Base-by-base conservation (phyloP, 495 filamentous ascomycete species). In the Neurospora pannonica region DNA sequence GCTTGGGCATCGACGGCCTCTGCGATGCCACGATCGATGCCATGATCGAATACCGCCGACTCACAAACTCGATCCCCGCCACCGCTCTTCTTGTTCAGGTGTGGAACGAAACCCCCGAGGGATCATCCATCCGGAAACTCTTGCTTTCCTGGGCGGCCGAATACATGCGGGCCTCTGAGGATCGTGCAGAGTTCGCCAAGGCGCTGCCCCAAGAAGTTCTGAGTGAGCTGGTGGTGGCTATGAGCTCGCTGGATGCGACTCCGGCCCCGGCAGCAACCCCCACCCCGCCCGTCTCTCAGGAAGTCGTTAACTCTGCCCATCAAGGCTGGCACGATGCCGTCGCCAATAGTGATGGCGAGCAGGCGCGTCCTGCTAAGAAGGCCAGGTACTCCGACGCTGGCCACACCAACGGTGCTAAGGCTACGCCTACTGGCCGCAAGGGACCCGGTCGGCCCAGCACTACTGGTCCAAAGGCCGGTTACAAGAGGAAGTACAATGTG, bases 71-170 rank as follows among this genome's bases (percentile, higher is more conserved):
- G 43, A 88, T 88, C 39, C 87, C 87, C 9, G 84, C 86, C 10
- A 86, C 87, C 0, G 83, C 85, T 7, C 82, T 88, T 2, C 81
- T 89, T 11, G 84, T 88, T 0, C 83, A 87, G 72, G 87, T 86
- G 34, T 89, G 87, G 87, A 82, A 84, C 37, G 86, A 88, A 70
- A 87, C 86, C 5, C 86, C 87, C 0, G 86, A 87, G 73, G 87
- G 86, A 38, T 88, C 86, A 10, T 82, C 84, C 17, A 86, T 89
- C 42, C 82, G 87, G n/a, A 82, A 80, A 60, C 84, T 89, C 31
- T 82, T 89, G 19, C 81, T 88, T 17, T 79, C 78, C n/a, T 89
- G 87, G 87, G 87, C 86, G 19, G 86, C 86, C 5, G 87, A 89
- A 73, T 87, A 89, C 71, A 87, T 88, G 80, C 76, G 84, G 74